phyloP scores from a whole-genome alignment of 2,329 filamentous ascomycete genomes.

The Fusarium algeriense region DNA sequence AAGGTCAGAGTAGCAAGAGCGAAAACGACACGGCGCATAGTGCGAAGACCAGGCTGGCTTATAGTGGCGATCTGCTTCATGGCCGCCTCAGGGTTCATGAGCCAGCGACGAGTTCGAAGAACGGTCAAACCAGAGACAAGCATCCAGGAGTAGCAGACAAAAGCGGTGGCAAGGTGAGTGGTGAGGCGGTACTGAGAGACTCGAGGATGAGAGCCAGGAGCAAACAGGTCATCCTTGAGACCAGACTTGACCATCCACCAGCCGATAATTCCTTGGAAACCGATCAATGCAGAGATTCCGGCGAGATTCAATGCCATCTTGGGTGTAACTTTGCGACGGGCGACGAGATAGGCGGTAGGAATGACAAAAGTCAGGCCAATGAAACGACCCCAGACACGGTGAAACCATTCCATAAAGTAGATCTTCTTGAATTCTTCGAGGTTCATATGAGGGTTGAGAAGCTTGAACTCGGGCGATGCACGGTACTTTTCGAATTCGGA shows the following conservation, averaged over 20 bases:
- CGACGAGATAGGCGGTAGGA: conserved; percentile 89
- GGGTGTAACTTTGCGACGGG: conserved; percentile 79
- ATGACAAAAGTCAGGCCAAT: conserved; percentile 91
- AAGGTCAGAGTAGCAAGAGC: conserved; percentile 83
- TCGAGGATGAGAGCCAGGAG: conserved; percentile 87
- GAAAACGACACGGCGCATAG: conserved; percentile 80
- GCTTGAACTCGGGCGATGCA: conserved; percentile 90
- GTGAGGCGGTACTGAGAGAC: conserved; percentile 95
- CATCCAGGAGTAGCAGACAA: conserved; percentile 95
- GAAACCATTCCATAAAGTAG: conserved; percentile 99
- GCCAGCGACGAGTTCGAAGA: conserved; percentile 79
- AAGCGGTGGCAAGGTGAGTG: conserved; percentile 89
- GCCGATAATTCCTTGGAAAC: conserved; percentile 93
- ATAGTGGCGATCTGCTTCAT: conserved; percentile 72
- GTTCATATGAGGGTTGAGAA: conserved; percentile 93
- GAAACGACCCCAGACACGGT: conserved; percentile 92
- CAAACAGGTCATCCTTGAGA: conserved; percentile 94
- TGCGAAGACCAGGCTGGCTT: conserved; percentile 73
- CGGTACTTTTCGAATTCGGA: conserved; percentile 94
- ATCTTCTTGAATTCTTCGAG: conserved; percentile 97
- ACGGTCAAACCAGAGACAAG: conserved; percentile 88
- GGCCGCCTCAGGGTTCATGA: conserved; percentile 74
- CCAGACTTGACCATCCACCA: conserved; percentile 99
- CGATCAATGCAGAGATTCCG: conserved; percentile 90
- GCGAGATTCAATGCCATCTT: conserved; percentile 82